Percentiles rank a stretch among this genome's conserved stretches.
phyloP scores from a whole-genome alignment of 148 eudicot species.

The Rhododendron griersonianum region DNA sequence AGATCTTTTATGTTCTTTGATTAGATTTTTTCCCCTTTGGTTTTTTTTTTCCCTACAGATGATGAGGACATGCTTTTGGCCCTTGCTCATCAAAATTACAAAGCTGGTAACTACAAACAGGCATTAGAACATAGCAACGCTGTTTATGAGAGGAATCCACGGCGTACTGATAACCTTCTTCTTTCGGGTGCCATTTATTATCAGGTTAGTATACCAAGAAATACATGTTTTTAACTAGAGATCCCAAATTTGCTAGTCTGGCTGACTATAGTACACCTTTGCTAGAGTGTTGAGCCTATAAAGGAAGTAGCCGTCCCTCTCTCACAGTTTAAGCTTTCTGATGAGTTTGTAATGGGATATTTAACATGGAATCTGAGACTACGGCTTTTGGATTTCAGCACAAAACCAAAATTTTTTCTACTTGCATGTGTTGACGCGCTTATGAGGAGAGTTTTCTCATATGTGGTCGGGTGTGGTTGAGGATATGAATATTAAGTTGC shows the following conservation, averaged over 20 bases:
- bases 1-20: not conserved
- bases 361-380: not conserved
- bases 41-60: slow-evolving; percentile 37
- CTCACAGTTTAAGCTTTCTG: not conserved
- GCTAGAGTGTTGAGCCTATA: not conserved
- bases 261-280: not conserved
- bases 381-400: not conserved
- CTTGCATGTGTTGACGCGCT: not conserved
- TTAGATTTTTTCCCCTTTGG: not conserved
- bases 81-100: slow-evolving; percentile 88
- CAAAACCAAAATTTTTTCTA: not conserved
- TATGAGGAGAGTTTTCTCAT: not conserved
- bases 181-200: slow-evolving; percentile 83
- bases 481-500: not conserved
- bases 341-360: not conserved
- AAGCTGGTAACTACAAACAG: slow-evolving; percentile 76
- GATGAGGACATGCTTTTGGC: slow-evolving; percentile 63
- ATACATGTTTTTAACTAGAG: not conserved
- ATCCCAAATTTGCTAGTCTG: not conserved
- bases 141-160: slow-evolving; percentile 74
- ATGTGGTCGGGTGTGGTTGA: not conserved
- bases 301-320: not conserved
- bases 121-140: slow-evolving; percentile 79
- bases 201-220: slow-evolving; percentile 45
- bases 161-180: slow-evolving; percentile 88